Evolutionary conservation across 2,329 filamentous ascomycete genomes (phyloP).

Genomic region (Onygena corvina): DNA sequence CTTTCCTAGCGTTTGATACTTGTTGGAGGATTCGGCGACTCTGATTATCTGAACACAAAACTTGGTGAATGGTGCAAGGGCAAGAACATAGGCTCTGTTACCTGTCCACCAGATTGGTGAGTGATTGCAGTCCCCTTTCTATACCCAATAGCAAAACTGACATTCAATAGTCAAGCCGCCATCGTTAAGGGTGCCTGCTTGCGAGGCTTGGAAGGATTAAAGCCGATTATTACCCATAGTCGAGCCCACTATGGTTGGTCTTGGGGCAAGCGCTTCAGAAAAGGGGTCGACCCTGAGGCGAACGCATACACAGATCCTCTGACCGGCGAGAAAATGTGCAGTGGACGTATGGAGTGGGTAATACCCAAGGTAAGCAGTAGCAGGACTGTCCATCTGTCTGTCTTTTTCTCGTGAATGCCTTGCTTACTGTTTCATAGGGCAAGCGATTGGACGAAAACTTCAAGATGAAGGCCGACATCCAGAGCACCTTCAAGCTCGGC

Average conservation of each 20-base stretch:
- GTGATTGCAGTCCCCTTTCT: too few relatives aligned
- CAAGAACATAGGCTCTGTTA: constrained; percentile 5
- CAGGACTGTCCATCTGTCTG: too few relatives aligned
- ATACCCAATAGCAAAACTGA: background rate
- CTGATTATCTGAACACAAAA: constrained; percentile 13
- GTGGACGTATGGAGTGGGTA: constrained; percentile 10
- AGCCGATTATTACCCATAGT: constrained; percentile 8
- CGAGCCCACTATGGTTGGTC: constrained; percentile 13
- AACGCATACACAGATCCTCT: constrained; percentile 6
- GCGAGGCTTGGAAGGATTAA: constrained; percentile 10
- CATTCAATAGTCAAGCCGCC: constrained; percentile 10
- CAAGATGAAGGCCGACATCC: background rate
- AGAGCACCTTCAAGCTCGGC: constrained; percentile 6
- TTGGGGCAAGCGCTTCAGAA: constrained; percentile 8
- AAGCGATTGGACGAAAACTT: constrained; percentile 6
- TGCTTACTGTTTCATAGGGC: background rate
- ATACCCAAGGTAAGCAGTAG: constrained; percentile 10
- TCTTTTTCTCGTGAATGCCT: background rate
- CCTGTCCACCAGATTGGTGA: constrained; percentile 7
- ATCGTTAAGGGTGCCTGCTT: constrained; percentile 13
- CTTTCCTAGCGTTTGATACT: constrained; percentile 13
- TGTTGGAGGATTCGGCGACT: constrained; percentile 15
- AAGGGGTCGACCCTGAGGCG: constrained; percentile 10
- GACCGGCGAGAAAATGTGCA: constrained; percentile 8
- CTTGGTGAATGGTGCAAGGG: constrained; percentile 4